Base-by-base conservation (phyloP, 2,329 filamentous ascomycete genomes). In the Drechslerella coelobrocha region DNA sequence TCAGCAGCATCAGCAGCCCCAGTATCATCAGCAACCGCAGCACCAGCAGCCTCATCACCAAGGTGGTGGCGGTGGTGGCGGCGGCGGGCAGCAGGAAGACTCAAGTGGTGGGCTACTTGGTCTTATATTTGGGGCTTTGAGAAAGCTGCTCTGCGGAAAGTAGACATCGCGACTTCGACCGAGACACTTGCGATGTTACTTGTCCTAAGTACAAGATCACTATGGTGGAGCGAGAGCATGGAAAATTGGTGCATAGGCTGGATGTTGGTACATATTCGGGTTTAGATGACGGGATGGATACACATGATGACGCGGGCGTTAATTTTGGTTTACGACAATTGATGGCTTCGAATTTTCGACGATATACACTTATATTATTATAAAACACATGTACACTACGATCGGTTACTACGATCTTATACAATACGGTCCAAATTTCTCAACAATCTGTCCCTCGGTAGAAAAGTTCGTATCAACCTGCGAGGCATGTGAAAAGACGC, bases 41-140 rank as follows among this genome's bases (percentile, higher is more conserved):
- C 79, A 80, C 1, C 78, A 79, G 7, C 79, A 79, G 1, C 80
- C 83, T 24, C 79, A 81, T 68, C 78, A 76, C 61, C 78, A 74
- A 76, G 81, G n/a, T 80, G 82, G 37, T 81, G 84, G 73, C 78
- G 81, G n/a, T 80, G 82, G 34, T 81, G 84, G 72, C 78, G 82
- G 66, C 75, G 81, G 61, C 80, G 83, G 68, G 5, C 59, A 63
- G 39, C 66, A 71, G 37, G 47, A 63, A 21, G 66, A 71, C 54
- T 7, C 56, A 10, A 23, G 26, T 51, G 39, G 27, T 41, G 66
- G 66, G 2, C 47, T 71, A 39, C 50, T 71, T 27, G 37, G 45
- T 23, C 48, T 71, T 24, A 3, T 71, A 29, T 71, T 71, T 55
- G 66, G 66, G 1, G 4, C 59, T 54, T 50, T 71, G 17, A 71